phyloP scores from a whole-genome alignment of 2,329 filamentous ascomycete species.

The Emergomyces orientalis region DNA sequence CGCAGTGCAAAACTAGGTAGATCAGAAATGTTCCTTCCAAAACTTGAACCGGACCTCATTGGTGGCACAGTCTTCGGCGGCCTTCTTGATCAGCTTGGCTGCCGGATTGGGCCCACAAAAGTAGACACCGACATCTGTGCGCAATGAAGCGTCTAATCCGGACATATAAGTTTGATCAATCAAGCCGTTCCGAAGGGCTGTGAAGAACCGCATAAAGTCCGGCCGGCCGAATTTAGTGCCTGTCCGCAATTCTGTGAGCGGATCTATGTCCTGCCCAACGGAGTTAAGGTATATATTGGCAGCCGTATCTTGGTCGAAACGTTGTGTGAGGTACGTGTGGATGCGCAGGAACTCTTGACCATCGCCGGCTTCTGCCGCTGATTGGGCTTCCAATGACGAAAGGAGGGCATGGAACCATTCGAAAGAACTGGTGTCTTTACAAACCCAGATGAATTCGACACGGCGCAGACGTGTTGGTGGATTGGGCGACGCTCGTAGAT shows the following conservation, averaged over 20 bases:
- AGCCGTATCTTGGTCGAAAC: constrained; percentile 79
- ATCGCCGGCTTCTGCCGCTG: constrained; percentile 52
- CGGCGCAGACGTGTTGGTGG: constrained; percentile 79
- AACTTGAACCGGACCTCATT: constrained; percentile 87
- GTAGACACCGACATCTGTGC: constrained; percentile 89
- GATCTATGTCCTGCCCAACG: constrained; percentile 78
- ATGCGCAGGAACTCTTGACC: constrained; percentile 80
- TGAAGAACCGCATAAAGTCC: constrained; percentile 73
- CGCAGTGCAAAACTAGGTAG: constrained; percentile 9
- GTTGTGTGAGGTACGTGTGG: constrained; percentile 94
- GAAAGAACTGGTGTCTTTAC: constrained; percentile 88
- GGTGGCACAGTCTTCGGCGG: constrained; percentile 62
- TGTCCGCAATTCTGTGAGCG: constrained; percentile 79
- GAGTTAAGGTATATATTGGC: constrained; percentile 97
- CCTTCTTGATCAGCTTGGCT: constrained; percentile 76
- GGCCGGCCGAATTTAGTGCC: constrained; percentile 93
- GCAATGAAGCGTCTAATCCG: constrained; percentile 64
- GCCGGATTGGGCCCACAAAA: constrained; percentile 82
- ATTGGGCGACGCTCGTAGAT: constrained; percentile 81
- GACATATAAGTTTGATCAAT: constrained; percentile 74
- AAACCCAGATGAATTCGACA: constrained; percentile 99
- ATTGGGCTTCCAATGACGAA: constrained; percentile 81
- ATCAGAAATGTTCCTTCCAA: constrained; percentile 83
- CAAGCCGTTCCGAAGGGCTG: constrained; percentile 80
- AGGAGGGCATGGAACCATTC: constrained; percentile 98